phyloP scores from a whole-genome alignment of 2,329 filamentous ascomycete species.

The Fusarium sp. region DNA sequence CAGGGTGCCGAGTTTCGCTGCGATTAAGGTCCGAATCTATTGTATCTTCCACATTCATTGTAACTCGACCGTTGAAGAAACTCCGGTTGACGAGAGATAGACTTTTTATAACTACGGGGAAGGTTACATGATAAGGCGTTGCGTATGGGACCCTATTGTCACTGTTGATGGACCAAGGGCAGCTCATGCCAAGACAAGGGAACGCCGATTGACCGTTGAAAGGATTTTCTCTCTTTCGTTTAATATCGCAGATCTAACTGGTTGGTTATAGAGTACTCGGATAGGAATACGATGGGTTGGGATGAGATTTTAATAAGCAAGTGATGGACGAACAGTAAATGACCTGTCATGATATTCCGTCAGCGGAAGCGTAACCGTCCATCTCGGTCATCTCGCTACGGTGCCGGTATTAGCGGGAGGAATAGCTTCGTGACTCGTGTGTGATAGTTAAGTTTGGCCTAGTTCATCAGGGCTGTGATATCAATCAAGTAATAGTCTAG shows the following conservation, averaged over 20 bases:
- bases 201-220: conserved; percentile 9
- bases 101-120: conserved; percentile 1
- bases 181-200: conserved; percentile 4
- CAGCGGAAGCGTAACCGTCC: conserved; percentile 14
- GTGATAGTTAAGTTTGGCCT: not conserved
- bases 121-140: conserved; percentile 22
- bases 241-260: conserved; percentile 4
- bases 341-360: conserved; percentile 2
- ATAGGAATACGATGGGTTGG: conserved; percentile 2
- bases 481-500: not conserved
- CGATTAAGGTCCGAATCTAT: not conserved
- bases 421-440: not conserved
- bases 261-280: not conserved
- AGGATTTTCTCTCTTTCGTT: not conserved
- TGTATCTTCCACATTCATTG: conserved; percentile 3
- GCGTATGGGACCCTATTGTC: not conserved
- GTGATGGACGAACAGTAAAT: not conserved
- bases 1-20: conserved; percentile 11
- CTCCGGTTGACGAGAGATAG: not conserved
- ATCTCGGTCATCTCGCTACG: conserved; percentile 15
- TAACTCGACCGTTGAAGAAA: not conserved
- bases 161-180: conserved; percentile 5
- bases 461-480: not conserved
- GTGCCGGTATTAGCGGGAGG: conserved; percentile 1
- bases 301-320: not conserved